A percentile compares a stretch with the other conserved stretches of the same genome.
These are phyloP conservation scores for Aspergillus puulaauensis DNA, from an alignment of 2,329 filamentous ascomycete genomes.

Conservation along the genomic window DNA sequence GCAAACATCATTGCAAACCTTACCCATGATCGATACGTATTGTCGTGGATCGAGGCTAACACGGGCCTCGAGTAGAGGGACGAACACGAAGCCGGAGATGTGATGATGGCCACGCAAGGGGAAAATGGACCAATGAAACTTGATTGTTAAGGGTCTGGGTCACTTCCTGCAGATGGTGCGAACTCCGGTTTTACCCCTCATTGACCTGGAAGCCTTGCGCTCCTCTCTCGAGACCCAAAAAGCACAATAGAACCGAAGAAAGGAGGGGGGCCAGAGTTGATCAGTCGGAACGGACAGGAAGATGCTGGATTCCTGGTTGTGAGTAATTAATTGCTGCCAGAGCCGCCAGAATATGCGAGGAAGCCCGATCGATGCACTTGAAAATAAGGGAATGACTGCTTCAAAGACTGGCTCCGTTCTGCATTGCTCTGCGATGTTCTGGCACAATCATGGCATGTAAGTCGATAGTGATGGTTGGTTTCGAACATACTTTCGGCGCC, in stretches of 20 bases:
- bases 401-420: neutral
- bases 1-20: neutral
- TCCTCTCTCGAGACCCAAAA: neutral
- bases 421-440: conserved; percentile 11
- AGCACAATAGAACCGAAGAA: neutral
- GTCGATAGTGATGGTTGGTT: neutral
- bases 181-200: conserved; percentile 6
- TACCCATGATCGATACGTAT: neutral
- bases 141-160: conserved; percentile 13
- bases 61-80: conserved; percentile 12
- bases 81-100: neutral
- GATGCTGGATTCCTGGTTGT: neutral
- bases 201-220: neutral
- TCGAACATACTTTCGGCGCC: neutral
- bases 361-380: neutral
- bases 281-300: neutral
- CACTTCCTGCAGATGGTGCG: conserved; percentile 13
- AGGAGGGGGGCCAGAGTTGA: neutral
- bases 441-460: conserved; percentile 5
- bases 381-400: neutral
- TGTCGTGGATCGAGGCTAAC: neutral
- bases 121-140: conserved; percentile 11
- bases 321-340: neutral
- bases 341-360: neutral
- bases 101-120: conserved; percentile 22